Base-by-base conservation (phyloP, 768 basidiomycete species). In the Boletus patriciae region DNA sequence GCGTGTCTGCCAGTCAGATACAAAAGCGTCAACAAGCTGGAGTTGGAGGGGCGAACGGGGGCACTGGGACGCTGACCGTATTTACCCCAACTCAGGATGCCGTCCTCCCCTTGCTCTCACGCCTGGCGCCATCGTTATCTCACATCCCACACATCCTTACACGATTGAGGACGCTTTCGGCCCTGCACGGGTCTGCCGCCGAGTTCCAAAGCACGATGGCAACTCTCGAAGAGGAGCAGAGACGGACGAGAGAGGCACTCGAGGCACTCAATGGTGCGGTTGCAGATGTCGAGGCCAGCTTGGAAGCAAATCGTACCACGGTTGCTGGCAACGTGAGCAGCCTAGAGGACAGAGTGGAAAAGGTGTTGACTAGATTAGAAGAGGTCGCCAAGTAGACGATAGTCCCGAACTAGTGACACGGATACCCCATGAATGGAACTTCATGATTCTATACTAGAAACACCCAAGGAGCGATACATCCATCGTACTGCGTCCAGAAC, bases 141-240 rank as follows among this genome's bases (percentile, higher is more conserved):
- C 90, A 92, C 60, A 88, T 92, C 43, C 90, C 95, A 2, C 93
- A 97, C 62, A 88, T 99, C 23, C 81, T 99, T 25, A 85, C 90
- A 4, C 90, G 96, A 15, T 74, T 99, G 37, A 85, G 92, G 38
- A 94, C 94, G 11, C 78, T 99, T 5, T 86, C 91, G 10, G 68
- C 83, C 0, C 72, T 99, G 57, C 96, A 99, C 66, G 80, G 86
- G 0, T 85, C 90, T 46, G 92, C 96, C 0, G 80, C 86, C 2
- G 82, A 87, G 25, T 94, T 98, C 64, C 82, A 87, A 50, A 78
- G 76, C 21, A 83, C 85, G 3, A 76, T 98, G 4, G 73, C 78
- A 16, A 70, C 78, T 46, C 74, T 95, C 33, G 88, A 91, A 69
- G 83, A 84, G 53, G 88, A 91, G 58, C 90, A 94, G 64, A 79